Evolutionary conservation across 768 basidiomycete species (phyloP).

Genomic region (Termitomyces sp.): DNA sequence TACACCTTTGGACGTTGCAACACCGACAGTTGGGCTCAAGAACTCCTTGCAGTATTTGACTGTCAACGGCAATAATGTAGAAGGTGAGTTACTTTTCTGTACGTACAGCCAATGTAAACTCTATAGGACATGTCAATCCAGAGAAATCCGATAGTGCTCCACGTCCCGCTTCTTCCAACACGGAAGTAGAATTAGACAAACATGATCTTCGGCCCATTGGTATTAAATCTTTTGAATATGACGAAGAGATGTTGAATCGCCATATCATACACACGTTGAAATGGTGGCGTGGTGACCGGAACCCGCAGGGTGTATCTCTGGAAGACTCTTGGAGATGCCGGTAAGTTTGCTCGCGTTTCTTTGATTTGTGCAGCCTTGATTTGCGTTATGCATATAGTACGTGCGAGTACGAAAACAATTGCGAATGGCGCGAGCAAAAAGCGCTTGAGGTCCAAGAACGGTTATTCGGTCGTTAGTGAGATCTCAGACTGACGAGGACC

Average conservation of each 20-base stretch:
- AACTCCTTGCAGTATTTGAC: not conserved
- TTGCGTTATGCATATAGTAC: conserved; percentile 34
- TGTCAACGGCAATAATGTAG: not conserved
- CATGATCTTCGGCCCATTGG: conserved; percentile 54
- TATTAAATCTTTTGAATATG: conserved; percentile 51
- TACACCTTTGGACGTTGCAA: not conserved
- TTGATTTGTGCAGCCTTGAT: not conserved
- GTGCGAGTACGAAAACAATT: conserved; percentile 72
- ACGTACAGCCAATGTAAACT: not conserved
- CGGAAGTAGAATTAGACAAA: conserved; percentile 5
- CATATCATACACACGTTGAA: conserved; percentile 52
- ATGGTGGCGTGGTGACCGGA: conserved; percentile 76
- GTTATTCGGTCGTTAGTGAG: not conserved
- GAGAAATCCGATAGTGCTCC: not conserved
- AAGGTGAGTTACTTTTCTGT: not conserved
- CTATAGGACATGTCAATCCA: not conserved
- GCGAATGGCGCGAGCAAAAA: conserved; percentile 76
- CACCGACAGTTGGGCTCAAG: not conserved
- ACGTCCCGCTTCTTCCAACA: not conserved
- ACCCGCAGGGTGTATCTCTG: conserved; percentile 66
- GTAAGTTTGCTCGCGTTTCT: conserved; percentile 36
- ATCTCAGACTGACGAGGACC: not conserved
- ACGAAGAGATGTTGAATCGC: conserved; percentile 46
- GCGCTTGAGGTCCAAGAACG: conserved; percentile 31
- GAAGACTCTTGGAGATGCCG: conserved; percentile 59